These are phyloP conservation scores for Madurella mycetomatis DNA, from an alignment of 2,329 filamentous ascomycete genomes.

Conservation along the genomic window DNA sequence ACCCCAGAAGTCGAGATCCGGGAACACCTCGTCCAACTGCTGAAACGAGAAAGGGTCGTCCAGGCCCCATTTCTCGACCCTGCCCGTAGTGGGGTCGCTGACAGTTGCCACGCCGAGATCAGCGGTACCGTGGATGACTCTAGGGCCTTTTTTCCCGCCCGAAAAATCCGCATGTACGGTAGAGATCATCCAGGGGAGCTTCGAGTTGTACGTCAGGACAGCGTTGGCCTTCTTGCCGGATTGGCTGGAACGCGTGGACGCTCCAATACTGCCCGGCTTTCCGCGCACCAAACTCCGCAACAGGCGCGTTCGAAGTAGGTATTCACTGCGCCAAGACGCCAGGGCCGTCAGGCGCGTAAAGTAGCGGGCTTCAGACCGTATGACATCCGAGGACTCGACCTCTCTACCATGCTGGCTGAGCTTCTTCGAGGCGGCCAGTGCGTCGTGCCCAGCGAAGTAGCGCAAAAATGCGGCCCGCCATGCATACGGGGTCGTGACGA, in stretches of 20 bases:
- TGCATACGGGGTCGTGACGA: constrained; percentile 87
- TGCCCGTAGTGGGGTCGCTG: constrained; percentile 74
- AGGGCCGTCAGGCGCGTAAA: constrained; percentile 78
- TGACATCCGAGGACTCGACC: constrained; percentile 45
- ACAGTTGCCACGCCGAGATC: constrained; percentile 73
- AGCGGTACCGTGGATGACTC: constrained; percentile 77
- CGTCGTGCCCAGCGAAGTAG: constrained; percentile 76
- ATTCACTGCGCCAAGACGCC: constrained; percentile 95
- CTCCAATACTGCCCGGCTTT: constrained; percentile 63
- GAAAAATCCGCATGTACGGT: constrained; percentile 74
- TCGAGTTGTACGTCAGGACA: constrained; percentile 80
- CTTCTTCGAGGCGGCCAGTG: constrained; percentile 38
- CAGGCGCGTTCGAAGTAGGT: constrained; percentile 80
- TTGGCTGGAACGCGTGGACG: constrained; percentile 44
- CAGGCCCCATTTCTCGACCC: constrained; percentile 76
- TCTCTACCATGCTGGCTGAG: constrained; percentile 38
- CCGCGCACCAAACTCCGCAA: constrained; percentile 77
- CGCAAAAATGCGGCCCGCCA: constrained; percentile 92
- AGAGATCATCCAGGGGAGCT: constrained; percentile 73
- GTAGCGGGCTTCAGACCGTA: constrained; percentile 68
- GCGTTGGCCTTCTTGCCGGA: constrained; percentile 65
- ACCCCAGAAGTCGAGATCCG: constrained; percentile 71
- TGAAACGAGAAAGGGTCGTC: constrained; percentile 69
- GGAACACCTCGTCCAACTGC: constrained; percentile 73
- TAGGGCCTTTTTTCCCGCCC: constrained; percentile 67